Evolutionary conservation across 768 basidiomycete genomes (phyloP), one percentile per base, ranked within the genome.

Genomic region (Trametes gibbosa): DNA sequence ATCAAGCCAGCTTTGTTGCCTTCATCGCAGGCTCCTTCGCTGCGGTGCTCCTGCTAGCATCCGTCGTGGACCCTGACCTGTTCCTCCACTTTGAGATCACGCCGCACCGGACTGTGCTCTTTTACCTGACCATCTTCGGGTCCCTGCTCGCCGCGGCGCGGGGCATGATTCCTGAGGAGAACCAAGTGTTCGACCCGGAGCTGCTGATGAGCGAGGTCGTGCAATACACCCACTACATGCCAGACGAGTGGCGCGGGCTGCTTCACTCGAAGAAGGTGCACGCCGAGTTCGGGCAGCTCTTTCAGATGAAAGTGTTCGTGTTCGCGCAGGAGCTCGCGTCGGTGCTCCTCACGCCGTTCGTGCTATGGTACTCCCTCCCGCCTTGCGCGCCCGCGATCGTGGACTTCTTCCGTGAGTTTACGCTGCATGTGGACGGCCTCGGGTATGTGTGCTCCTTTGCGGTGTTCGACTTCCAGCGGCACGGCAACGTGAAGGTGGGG

Each of bases 371-470:
- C 74, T 92, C 96, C 4, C 81, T 99, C 2, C 96, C 97, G 0
- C 77, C 77, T 1, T 97, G 94, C 70, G 91, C 96, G 1, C 89
- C 91, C 9, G 88, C 87, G 0, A 90, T 98, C 64, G 83, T 99
- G 61, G 97, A 99, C 70, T 98, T 99, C 70, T 98, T 99, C 83
- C 85, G 96, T 32, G 96, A 98, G 72, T 99, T 98, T 70, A 90
- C 94, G 0, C 89, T 99, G 0, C 96, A 98, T 72, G 89, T 99
- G 21, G 95, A 98, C 59, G 93, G 95, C 0, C 81, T 97, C 2
- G 97, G 97, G 5, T 96, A 97, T 67, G 91, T 99, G 19, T 98
- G 97, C 69, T 95, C 92, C 56, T 99, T 98, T 72, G 97, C 97
- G 3, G 95, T 96, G 59, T 99, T 99, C 70, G 95, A 98, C 71